phyloP scores from a whole-genome alignment of 805 yeast species.

The Ogataea minuta region DNA sequence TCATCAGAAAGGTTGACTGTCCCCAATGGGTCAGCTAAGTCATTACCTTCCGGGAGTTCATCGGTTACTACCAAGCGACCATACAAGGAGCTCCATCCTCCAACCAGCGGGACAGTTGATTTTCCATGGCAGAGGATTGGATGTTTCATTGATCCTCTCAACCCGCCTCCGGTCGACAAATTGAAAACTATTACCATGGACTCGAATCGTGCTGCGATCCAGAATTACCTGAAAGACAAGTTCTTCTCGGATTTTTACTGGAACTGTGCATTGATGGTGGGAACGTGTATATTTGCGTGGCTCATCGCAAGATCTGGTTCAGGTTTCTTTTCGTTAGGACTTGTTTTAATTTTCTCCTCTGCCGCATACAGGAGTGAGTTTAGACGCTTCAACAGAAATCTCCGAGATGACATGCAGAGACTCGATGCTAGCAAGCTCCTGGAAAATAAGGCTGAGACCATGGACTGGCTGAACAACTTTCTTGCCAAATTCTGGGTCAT shows the following conservation, averaged over 20 bases:
- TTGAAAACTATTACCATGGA: constrained; percentile 18
- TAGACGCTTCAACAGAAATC: constrained; percentile 70
- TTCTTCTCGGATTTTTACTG: constrained; percentile 72
- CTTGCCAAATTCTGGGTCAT: constrained; percentile 83
- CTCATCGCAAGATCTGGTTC: constrained; percentile 58
- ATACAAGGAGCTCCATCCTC: constrained; percentile 11
- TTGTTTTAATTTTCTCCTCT: constrained; percentile 58
- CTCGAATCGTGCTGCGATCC: constrained; percentile 37
- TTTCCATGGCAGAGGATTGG: constrained; percentile 39
- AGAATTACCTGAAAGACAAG: constrained; percentile 62
- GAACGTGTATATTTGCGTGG: constrained; percentile 76
- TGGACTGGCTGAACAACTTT: constrained; percentile 79
- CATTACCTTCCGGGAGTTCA: background rate
- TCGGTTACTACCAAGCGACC: constrained; percentile 5
- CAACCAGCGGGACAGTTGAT: constrained; percentile 17
- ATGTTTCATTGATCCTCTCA: constrained; percentile 28
- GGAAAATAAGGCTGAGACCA: constrained; percentile 64
- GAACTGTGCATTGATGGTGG: constrained; percentile 61
- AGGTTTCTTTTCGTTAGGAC: constrained; percentile 59
- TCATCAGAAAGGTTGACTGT: constrained; percentile 1
- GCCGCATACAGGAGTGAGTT: constrained; percentile 72
- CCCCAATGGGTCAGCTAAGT: background rate
- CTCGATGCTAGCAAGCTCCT: constrained; percentile 59
- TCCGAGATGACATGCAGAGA: constrained; percentile 75
- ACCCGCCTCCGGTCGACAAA: constrained; percentile 22